phyloP scores from a whole-genome alignment of 192 early-diverging fungal species.

The Nowakowskiella sp. region DNA sequence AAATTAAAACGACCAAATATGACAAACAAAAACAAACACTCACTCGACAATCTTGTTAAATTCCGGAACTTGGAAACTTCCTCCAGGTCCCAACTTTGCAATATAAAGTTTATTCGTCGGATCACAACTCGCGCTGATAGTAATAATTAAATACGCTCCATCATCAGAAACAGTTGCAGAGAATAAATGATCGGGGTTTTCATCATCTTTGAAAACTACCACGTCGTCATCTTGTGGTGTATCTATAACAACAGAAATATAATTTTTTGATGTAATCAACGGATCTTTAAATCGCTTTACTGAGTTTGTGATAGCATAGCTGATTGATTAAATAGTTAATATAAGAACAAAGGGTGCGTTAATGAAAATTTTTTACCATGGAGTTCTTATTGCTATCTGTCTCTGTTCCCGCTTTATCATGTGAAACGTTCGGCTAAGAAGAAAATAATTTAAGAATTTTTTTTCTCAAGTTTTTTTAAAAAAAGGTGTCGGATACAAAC shows the following conservation, averaged over 20 bases:
- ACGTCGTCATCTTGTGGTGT: slow-evolving; percentile 54
- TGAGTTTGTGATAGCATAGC: slow-evolving; percentile 43
- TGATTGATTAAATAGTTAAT: background rate
- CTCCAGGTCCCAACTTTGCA: slow-evolving; percentile 27
- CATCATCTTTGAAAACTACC: slow-evolving; percentile 41
- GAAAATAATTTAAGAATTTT: too few species aligned
- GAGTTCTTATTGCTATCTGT: slow-evolving; percentile 42
- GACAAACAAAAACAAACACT: too few species aligned
- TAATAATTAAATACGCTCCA: slow-evolving; percentile 52
- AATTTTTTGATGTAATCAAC: slow-evolving; percentile 8
- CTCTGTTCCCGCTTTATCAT: slow-evolving; percentile 48
- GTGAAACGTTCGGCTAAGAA: slow-evolving; percentile 15
- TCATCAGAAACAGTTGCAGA: slow-evolving; percentile 36
- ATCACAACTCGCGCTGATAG: slow-evolving; percentile 35
- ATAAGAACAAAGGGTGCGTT: background rate
- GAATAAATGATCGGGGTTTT: slow-evolving; percentile 35
- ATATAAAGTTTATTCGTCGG: slow-evolving; percentile 36
- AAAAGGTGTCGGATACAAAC: too few species aligned
- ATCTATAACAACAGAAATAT: slow-evolving; percentile 36
- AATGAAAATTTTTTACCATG: slow-evolving; percentile 12
- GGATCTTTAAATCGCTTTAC: slow-evolving; percentile 2
- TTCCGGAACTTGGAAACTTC: slow-evolving; percentile 14
- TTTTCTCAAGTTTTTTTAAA: too few species aligned
- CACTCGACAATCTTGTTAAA: slow-evolving; percentile 25
- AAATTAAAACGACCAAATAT: too few species aligned